Conservation (phyloP, 1,284 basidiomycete genomes). For the Cryptococcus deneoformans region DNA sequence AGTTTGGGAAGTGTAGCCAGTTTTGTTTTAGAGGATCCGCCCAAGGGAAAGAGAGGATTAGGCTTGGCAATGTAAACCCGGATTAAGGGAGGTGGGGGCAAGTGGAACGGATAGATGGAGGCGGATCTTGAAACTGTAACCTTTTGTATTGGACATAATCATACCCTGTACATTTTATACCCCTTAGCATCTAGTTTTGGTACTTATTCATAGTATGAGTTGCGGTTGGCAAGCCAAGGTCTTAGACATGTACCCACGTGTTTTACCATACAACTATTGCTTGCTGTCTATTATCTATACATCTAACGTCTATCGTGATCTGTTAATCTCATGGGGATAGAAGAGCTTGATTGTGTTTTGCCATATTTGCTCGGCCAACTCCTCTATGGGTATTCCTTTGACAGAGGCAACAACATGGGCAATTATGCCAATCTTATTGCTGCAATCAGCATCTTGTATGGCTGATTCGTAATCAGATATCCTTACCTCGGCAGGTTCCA, state of each 20-base stretch:
- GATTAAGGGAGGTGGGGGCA: no score
- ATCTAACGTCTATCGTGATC: background rate
- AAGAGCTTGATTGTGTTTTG: conserved; percentile 68
- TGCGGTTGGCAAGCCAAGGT: no score
- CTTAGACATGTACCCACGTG: background rate
- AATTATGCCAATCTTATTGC: conserved; percentile 51
- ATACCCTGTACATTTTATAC: no score
- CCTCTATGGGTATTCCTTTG: conserved; percentile 58
- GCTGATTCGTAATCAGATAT: background rate
- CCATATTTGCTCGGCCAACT: conserved; percentile 62
- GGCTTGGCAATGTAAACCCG: background rate
- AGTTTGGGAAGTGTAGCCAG: conserved; percentile 30
- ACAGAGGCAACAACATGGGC: conserved; percentile 71
- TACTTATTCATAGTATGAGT: no score
- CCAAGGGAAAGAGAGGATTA: conserved; percentile 15
- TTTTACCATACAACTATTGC: background rate
- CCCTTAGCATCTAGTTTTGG: no score
- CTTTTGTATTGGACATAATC: no score
- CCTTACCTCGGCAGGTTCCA: conserved; percentile 64
- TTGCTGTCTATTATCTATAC: background rate
- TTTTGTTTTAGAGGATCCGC: conserved; percentile 35
- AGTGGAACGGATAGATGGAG: no score
- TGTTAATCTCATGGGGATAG: conserved; percentile 23
- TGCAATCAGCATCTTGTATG: background rate
- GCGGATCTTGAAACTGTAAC: no score